Conservation (phyloP, 1,284 basidiomycete genomes). For the Gymnopus androsaceus region DNA sequence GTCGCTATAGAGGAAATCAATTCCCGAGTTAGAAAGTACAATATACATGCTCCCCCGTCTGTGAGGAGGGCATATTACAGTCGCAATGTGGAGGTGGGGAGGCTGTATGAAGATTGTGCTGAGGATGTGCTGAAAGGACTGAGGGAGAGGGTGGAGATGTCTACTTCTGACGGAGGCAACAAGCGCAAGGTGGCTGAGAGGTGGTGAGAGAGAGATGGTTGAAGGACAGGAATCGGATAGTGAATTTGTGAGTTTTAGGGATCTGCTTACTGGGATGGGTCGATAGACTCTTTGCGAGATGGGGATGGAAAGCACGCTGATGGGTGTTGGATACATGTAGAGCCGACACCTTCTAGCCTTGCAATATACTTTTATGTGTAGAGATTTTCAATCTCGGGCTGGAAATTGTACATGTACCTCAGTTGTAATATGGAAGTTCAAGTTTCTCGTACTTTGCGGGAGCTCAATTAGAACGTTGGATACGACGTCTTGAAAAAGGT, state of each 20-base stretch:
- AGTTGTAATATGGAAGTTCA: too few species aligned
- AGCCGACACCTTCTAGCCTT: too few species aligned
- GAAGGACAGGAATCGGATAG: slow-evolving; percentile 1
- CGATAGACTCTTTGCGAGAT: slow-evolving; percentile 11
- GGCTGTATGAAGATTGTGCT: slow-evolving; percentile 52
- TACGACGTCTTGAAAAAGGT: too few species aligned
- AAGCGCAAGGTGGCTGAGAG: background rate
- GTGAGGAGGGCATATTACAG: slow-evolving; percentile 65
- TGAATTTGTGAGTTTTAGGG: slow-evolving; percentile 12
- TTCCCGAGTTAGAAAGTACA: slow-evolving; percentile 74
- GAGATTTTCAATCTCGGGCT: too few species aligned
- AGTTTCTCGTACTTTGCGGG: too few species aligned
- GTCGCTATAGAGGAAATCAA: slow-evolving; percentile 74
- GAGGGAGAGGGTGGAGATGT: slow-evolving; percentile 24
- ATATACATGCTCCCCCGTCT: slow-evolving; percentile 77
- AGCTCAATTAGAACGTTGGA: too few species aligned
- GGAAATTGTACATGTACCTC: too few species aligned
- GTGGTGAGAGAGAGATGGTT: background rate
- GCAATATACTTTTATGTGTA: too few species aligned
- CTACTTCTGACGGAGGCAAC: slow-evolving; percentile 1
- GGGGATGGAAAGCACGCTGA: background rate
- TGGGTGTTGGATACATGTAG: too few species aligned
- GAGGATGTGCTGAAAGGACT: slow-evolving; percentile 55
- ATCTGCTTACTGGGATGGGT: slow-evolving; percentile 12
- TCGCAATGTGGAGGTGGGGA: slow-evolving; percentile 59